phyloP scores from a whole-genome alignment of 1,139 yeast species.

The Suhomyces guaymorum region DNA sequence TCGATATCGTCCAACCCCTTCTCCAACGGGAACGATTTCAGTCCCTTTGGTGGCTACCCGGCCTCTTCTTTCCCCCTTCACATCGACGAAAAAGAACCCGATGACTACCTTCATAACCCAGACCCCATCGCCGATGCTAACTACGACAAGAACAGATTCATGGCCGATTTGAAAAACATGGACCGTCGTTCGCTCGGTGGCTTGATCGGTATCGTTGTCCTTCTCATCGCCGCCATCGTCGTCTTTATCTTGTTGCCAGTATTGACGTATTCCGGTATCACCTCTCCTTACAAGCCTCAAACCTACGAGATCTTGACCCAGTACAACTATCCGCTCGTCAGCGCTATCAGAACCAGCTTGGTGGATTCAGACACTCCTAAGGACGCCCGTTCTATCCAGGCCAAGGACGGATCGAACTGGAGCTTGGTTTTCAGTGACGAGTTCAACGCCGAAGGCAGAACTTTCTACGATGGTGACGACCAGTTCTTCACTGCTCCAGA shows the following conservation, averaged over 20 bases:
- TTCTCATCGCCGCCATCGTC: constrained; percentile 22
- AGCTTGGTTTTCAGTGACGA: constrained; percentile 31
- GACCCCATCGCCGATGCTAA: constrained; percentile 34
- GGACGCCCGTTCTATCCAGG: constrained; percentile 17
- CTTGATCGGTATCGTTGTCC: constrained; percentile 21
- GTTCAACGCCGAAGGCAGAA: constrained; percentile 32
- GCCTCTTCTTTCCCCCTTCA: constrained; percentile 32
- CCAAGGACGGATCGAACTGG: constrained; percentile 27
- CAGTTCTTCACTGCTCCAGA: constrained; percentile 33
- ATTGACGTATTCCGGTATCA: constrained; percentile 28
- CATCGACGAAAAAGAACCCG: constrained; percentile 33
- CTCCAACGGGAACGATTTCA: constrained; percentile 19
- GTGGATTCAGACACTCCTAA: constrained; percentile 33
- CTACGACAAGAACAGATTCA: constrained; percentile 29
- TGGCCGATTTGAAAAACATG: constrained; percentile 26
- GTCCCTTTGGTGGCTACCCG: constrained; percentile 36
- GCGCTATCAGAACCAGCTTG: constrained; percentile 26
- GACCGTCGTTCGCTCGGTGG: constrained; percentile 28
- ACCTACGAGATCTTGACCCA: constrained; percentile 25
- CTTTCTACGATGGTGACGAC: constrained; percentile 35
- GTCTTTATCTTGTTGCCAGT: constrained; percentile 31
- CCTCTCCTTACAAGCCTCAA: constrained; percentile 18
- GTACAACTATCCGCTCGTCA: constrained; percentile 26
- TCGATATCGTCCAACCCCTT: constrained; percentile 18
- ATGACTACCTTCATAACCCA: constrained; percentile 34